A percentile compares a stretch with the other conserved stretches of the same genome.
phyloP scores from a whole-genome alignment of 768 basidiomycete genomes.

The Leccinum olivaceopallidum region DNA sequence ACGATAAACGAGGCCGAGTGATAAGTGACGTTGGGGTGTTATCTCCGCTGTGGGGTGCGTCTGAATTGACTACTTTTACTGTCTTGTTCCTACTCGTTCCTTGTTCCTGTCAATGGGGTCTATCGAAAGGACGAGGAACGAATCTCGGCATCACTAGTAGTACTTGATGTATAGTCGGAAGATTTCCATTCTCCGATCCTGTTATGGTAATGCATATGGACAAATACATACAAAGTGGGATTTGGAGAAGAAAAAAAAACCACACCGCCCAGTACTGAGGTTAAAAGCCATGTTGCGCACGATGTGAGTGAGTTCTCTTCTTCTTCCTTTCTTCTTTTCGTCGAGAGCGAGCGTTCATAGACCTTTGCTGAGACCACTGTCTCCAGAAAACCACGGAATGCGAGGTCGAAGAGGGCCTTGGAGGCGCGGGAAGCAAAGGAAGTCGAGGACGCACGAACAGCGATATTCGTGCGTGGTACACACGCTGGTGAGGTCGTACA shows the following conservation, averaged over 20 bases:
- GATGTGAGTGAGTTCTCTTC: constrained; percentile 23
- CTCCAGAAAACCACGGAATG: constrained; percentile 88
- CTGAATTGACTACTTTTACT: neutral
- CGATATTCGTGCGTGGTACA: constrained; percentile 88
- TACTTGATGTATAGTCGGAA: too few species aligned
- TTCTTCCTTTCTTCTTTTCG: neutral
- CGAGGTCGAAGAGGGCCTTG: constrained; percentile 87
- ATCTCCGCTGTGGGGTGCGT: neutral
- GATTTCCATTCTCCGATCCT: neutral
- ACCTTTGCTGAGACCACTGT: neutral
- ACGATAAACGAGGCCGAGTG: neutral
- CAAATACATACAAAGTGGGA: neutral
- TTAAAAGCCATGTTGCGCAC: constrained; percentile 28
- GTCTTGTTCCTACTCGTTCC: neutral
- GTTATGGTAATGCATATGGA: neutral
- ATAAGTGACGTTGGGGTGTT: neutral
- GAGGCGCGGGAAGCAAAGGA: constrained; percentile 88
- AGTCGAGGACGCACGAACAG: constrained; percentile 83
- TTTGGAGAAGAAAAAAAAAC: neutral
- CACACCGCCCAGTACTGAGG: neutral
- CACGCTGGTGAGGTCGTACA: constrained; percentile 82
- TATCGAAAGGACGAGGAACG: neutral
- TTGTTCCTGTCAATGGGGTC: neutral
- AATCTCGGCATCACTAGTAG: neutral
- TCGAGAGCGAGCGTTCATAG: neutral